Conservation (phyloP, 2,329 filamentous ascomycete genomes). For the Botrytis deweyae region DNA sequence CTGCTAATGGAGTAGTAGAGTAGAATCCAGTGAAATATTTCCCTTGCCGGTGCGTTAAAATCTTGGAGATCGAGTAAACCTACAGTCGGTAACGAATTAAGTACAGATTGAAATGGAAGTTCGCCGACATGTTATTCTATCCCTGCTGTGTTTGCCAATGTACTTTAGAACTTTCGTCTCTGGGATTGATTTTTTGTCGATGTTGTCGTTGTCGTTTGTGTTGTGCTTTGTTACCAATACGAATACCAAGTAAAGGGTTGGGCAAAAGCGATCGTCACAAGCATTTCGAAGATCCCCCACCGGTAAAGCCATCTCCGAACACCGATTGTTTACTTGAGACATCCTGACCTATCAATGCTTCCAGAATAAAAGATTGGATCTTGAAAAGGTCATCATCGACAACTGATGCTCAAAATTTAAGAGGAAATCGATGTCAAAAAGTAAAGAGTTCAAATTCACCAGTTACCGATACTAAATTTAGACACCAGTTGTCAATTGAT, state of each 20-base stretch:
- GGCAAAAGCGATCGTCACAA: background rate
- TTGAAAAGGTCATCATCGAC: background rate
- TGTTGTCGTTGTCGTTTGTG: background rate
- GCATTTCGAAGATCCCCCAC: slow-evolving; percentile 7
- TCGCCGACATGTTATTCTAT: background rate
- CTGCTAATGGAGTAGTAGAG: background rate
- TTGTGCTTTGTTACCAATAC: background rate
- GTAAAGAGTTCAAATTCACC: background rate
- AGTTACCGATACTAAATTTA: background rate
- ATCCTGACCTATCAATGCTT: background rate
- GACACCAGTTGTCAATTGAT: background rate
- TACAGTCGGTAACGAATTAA: background rate
- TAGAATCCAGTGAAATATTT: background rate
- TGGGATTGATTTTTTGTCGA: background rate
- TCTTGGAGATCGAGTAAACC: background rate
- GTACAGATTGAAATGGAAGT: background rate
- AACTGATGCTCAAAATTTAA: background rate
- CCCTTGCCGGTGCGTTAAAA: background rate
- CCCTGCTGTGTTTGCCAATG: background rate
- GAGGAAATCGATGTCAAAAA: background rate
- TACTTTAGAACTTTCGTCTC: background rate
- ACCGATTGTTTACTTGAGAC: background rate
- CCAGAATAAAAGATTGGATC: background rate
- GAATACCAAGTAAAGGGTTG: background rate
- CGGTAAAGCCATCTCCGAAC: slow-evolving; percentile 4